A percentile compares a stretch with the other conserved stretches of the same genome.
These are phyloP conservation scores for Melocanna baccifera DNA, from an alignment of 176 grass and related monocot genomes.

Conservation along the genomic window DNA sequence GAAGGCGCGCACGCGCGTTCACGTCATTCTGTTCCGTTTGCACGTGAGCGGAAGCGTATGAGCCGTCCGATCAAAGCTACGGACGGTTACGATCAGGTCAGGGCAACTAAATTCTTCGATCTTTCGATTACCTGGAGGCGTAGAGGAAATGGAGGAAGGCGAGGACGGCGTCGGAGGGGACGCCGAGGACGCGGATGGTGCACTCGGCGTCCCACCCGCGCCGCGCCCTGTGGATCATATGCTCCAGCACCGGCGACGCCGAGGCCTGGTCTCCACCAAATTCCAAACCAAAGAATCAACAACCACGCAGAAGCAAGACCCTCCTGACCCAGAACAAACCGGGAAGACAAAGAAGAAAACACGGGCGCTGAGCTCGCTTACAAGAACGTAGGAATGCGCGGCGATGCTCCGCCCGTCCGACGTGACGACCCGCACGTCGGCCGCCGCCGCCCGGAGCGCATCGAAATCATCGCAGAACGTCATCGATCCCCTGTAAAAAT, in stretches of 20 bases:
- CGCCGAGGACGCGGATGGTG: conserved; percentile 59
- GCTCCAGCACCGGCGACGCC: conserved; percentile 73
- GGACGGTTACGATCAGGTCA: not conserved
- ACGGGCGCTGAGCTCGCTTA: not conserved
- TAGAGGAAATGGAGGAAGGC: conserved; percentile 76
- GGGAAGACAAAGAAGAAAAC: not conserved
- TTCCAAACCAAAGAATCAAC: not conserved
- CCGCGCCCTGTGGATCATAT: conserved; percentile 51
- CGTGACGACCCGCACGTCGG: conserved; percentile 61
- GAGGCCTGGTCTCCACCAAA: conserved; percentile 35
- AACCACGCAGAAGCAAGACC: not conserved
- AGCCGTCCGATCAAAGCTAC: not conserved
- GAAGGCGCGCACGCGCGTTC: not conserved
- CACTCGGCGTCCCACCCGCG: conserved; percentile 31
- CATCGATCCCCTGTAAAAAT: not conserved
- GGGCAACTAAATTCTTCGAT: not conserved
- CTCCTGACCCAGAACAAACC: not conserved
- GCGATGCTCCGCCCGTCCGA: conserved; percentile 74
- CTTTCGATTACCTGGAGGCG: conserved; percentile 24
- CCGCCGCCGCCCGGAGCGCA: conserved; percentile 37
- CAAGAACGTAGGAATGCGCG: conserved; percentile 75
- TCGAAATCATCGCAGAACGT: conserved; percentile 16
- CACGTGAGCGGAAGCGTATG: not conserved
- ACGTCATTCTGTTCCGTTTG: not conserved
- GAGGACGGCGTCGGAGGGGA: conserved; percentile 51